Conservation (phyloP, 805 yeast genomes). For the Maudiozyma bulderi region DNA sequence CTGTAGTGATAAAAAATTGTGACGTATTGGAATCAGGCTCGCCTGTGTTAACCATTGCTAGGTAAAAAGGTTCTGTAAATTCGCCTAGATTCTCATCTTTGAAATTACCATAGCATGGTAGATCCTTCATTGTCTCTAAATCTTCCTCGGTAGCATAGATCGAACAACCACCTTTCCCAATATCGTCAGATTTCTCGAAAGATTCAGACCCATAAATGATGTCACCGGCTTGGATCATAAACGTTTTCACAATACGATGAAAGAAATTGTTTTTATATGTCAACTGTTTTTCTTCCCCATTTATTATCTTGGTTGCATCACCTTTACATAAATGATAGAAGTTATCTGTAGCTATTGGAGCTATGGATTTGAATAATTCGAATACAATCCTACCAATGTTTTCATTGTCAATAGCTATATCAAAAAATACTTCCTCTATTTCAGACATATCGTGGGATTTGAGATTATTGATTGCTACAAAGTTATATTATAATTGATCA, state of each 20-base stretch:
- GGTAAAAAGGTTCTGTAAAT: slow-evolving; percentile 36
- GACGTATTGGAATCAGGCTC: slow-evolving; percentile 42
- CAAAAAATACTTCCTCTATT: slow-evolving; percentile 34
- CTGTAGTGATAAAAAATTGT: slow-evolving; percentile 65
- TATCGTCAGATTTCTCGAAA: slow-evolving; percentile 16
- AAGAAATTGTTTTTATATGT: slow-evolving; percentile 40
- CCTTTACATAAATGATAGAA: slow-evolving; percentile 40
- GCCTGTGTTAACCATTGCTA: slow-evolving; percentile 60
- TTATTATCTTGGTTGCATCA: slow-evolving; percentile 14
- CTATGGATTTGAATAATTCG: slow-evolving; percentile 38
- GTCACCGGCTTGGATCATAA: slow-evolving; percentile 66
- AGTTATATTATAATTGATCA: too few relatives aligned
- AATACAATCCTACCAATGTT: slow-evolving; percentile 52
- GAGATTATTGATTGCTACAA: too few relatives aligned
- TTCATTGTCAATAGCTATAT: slow-evolving; percentile 37
- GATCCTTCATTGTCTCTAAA: slow-evolving; percentile 7
- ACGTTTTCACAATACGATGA: slow-evolving; percentile 57
- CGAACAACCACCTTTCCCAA: slow-evolving; percentile 41
- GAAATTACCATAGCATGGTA: slow-evolving; percentile 32
- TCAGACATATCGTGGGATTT: not conserved
- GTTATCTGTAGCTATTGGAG: slow-evolving; percentile 49
- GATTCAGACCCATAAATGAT: slow-evolving; percentile 32
- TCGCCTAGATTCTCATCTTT: slow-evolving; percentile 48
- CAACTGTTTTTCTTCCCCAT: slow-evolving; percentile 18
- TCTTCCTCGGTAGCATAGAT: slow-evolving; percentile 28